These are phyloP conservation scores for Didymella exigua DNA, from an alignment of 2,329 filamentous ascomycete genomes.

Conservation along the genomic window DNA sequence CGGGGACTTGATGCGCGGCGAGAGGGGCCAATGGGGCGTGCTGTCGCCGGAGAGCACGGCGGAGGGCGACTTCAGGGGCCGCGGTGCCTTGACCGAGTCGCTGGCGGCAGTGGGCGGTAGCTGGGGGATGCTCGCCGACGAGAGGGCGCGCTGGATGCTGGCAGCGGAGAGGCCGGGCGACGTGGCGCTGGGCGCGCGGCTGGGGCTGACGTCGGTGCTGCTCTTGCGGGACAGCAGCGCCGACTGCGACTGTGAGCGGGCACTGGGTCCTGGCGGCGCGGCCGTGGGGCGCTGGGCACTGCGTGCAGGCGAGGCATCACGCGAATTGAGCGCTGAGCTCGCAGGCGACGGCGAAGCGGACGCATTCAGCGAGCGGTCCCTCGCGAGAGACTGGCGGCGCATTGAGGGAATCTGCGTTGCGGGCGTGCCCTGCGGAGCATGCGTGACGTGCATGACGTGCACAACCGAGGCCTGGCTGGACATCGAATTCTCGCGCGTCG, in stretches of 20 bases:
- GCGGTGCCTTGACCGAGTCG: constrained; percentile 68
- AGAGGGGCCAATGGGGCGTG: constrained; percentile 75
- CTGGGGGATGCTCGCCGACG: constrained; percentile 69
- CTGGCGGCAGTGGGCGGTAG: constrained; percentile 64
- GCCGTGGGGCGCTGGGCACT: constrained; percentile 35
- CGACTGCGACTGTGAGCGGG: constrained; percentile 29
- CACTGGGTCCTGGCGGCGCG: constrained; percentile 23
- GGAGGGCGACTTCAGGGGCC: constrained; percentile 67
- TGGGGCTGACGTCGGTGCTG: constrained; percentile 52
- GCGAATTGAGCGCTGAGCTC: constrained; percentile 54
- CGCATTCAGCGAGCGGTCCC: constrained; percentile 36
- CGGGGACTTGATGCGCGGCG: constrained; percentile 77
- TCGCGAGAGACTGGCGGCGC: constrained; percentile 35
- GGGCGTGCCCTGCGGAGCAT: constrained; percentile 21
- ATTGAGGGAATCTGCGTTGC: constrained; percentile 14
- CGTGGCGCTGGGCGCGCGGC: constrained; percentile 43
- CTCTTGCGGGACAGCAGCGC: constrained; percentile 52
- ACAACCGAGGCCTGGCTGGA: constrained; percentile 13
- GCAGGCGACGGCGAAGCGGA: constrained; percentile 47
- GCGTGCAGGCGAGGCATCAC: constrained; percentile 55
- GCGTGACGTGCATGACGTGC: constrained; percentile 20
- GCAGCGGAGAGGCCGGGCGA: constrained; percentile 64
- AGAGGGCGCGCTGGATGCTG: constrained; percentile 69
- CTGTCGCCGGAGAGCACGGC: constrained; percentile 51
- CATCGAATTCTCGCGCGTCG: constrained; percentile 12